Percentiles rank a stretch among this genome's conserved stretches.
phyloP scores from a whole-genome alignment of 192 early-diverging fungal genomes.

The Cetraspora pellucida region DNA sequence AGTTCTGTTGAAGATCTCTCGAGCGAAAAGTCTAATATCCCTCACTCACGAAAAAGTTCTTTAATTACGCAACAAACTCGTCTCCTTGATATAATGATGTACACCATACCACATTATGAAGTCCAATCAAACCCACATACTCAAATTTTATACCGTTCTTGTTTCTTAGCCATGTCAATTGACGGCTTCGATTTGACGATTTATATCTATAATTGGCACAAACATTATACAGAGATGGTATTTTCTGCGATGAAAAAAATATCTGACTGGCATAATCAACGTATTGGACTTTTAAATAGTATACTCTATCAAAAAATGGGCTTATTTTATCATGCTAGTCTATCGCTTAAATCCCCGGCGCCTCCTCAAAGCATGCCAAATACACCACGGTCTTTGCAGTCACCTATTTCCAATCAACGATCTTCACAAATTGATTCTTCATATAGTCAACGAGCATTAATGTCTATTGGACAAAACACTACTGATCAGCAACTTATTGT shows the following conservation, averaged over 20 bases:
- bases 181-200: slow-evolving; percentile 45
- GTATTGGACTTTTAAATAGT: slow-evolving; percentile 51
- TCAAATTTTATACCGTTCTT: slow-evolving; percentile 33
- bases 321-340: slow-evolving; percentile 54
- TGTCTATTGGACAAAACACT: slow-evolving; percentile 12
- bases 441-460: slow-evolving; percentile 7
- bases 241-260: slow-evolving; percentile 45
- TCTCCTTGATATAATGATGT: slow-evolving; percentile 46
- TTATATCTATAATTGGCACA: slow-evolving; percentile 59
- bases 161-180: slow-evolving; percentile 53
- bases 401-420: background rate
- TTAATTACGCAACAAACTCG: slow-evolving; percentile 41
- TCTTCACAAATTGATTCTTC: background rate
- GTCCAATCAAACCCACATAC: slow-evolving; percentile 36
- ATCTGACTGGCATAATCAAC: slow-evolving; percentile 51
- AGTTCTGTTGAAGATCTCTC: slow-evolving; percentile 39
- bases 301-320: slow-evolving; percentile 66
- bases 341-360: slow-evolving; percentile 16
- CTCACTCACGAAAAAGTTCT: slow-evolving; percentile 52
- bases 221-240: slow-evolving; percentile 50
- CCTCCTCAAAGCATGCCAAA: background rate
- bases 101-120: slow-evolving; percentile 32
- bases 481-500: slow-evolving; percentile 38
- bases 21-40: background rate
- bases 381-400: background rate